Base-by-base conservation (phyloP, 768 basidiomycete genomes). In the Macrolepiota dolichaula region DNA sequence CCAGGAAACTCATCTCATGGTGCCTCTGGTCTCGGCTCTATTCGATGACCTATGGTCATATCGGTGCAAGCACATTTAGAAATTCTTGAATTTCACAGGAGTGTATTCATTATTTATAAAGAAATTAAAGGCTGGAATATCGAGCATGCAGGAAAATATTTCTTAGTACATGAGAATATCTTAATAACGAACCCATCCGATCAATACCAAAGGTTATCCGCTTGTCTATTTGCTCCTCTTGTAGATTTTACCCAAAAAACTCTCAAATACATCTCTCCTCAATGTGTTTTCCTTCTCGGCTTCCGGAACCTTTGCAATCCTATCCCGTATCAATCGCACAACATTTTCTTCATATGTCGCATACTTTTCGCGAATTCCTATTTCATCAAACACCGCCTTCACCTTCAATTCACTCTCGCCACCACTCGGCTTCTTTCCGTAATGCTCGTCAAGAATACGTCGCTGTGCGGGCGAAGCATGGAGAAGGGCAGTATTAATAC, bases 221-320 rank as follows among this genome's bases (percentile, higher is more conserved):
- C 51, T 12, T 37, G 17, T 25, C 46, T 78, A 87, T 76, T 84
- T 86, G 63, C 74, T 82, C 63, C 85, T 78, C 73, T 81, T 80
- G 67, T 86, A 84, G 37, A 98, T 96, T 81, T 98, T 98, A 62
- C 83, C 81, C 71, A 98, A 75, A 79, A 97, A 98, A 67, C 82
- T 86, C 63, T 80, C 81, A 75, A 98, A 96, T 61, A 97, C 89
- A 63, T 86, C 86, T 56, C 78, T 74, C 69, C 74, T 83, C 75
- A 87, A 70, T 24, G 59, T 61, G 49, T 55, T 61, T 53, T 79
- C 79, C 0, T 72, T 73, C 62, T 77, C 74, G 12, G 72, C 77
- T 77, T 92, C 92, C 0, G 89, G 88, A 27, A 97, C 88, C 9
- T 70, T 74, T 25, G 83, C 85, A 65, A 98, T 97, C 71, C 92